phyloP scores from a whole-genome alignment of 2,329 filamentous ascomycete genomes.

The Karstenula rhodostoma region DNA sequence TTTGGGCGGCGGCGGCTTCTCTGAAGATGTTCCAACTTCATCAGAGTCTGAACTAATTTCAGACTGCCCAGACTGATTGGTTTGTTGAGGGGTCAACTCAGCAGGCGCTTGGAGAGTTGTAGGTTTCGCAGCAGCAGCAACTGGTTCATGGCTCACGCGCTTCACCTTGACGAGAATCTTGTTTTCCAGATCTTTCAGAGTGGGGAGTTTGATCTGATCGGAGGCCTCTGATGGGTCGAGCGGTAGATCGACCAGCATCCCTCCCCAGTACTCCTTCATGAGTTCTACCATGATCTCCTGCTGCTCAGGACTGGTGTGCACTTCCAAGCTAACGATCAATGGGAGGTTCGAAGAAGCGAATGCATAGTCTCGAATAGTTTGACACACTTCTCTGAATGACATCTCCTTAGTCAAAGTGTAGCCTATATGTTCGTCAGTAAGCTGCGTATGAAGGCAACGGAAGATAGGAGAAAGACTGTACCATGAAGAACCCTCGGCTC shows the following conservation, averaged over 20 bases:
- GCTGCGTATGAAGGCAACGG: too few species aligned
- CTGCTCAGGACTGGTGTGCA: slow-evolving; percentile 82
- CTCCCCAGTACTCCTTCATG: slow-evolving; percentile 88
- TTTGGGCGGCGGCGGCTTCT: slow-evolving; percentile 59
- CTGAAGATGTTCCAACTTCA: slow-evolving; percentile 44
- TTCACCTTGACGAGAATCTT: slow-evolving; percentile 74
- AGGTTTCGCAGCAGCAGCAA: slow-evolving; percentile 33
- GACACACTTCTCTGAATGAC: slow-evolving; percentile 85
- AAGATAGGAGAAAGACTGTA: slow-evolving; percentile 13
- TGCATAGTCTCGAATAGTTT: slow-evolving; percentile 78
- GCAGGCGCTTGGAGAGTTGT: slow-evolving; percentile 40
- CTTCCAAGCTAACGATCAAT: slow-evolving; percentile 90
- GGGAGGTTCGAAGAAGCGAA: slow-evolving; percentile 79
- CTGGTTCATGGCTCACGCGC: slow-evolving; percentile 49
- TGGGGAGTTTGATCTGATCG: slow-evolving; percentile 70
- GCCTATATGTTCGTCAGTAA: slow-evolving; percentile 32
- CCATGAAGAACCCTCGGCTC: slow-evolving; percentile 88
- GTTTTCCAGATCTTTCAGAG: slow-evolving; percentile 69
- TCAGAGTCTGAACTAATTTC: slow-evolving; percentile 29
- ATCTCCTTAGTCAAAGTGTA: slow-evolving; percentile 88
- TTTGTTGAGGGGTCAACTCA: slow-evolving; percentile 33
- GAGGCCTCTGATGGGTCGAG: slow-evolving; percentile 36
- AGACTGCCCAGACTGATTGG: slow-evolving; percentile 33
- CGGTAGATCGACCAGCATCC: slow-evolving; percentile 72
- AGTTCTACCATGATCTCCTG: slow-evolving; percentile 94